Percentiles rank a stretch among this genome's conserved stretches.
These are phyloP conservation scores for Protoeuglena noctilucae DNA, from an alignment of 139 green algal genomes.

Conservation along the genomic window DNA sequence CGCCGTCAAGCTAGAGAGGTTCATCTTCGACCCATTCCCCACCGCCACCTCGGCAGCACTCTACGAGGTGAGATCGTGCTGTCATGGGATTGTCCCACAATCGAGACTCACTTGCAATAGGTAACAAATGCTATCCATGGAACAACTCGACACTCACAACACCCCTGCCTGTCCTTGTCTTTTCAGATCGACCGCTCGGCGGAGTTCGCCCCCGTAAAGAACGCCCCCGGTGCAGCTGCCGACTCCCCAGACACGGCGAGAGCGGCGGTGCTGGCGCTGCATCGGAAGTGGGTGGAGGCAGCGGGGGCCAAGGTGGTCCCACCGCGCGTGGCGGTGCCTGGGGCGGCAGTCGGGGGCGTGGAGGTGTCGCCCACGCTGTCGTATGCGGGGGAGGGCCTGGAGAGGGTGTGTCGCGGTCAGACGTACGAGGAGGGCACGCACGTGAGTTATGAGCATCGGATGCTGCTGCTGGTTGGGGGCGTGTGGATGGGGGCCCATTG, in stretches of 20 bases:
- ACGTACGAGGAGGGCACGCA: slow-evolving; percentile 5
- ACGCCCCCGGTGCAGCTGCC: slow-evolving; percentile 33
- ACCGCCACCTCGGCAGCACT: slow-evolving; percentile 18
- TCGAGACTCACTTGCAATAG: too few species aligned
- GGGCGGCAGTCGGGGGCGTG: slow-evolving; percentile 20
- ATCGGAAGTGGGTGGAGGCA: slow-evolving; percentile 31
- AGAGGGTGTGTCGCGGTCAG: slow-evolving; percentile 15
- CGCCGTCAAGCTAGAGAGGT: slow-evolving; percentile 86
- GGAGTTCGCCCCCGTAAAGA: slow-evolving; percentile 86
- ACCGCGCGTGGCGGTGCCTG: background rate
- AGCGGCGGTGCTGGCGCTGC: slow-evolving; percentile 42
- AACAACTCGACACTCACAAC: too few species aligned
- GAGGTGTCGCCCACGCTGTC: slow-evolving; percentile 54
- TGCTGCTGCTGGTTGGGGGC: too few species aligned
- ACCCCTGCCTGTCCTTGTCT: background rate
- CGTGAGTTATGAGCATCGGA: too few species aligned
- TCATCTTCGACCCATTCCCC: slow-evolving; percentile 92
- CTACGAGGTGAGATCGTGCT: slow-evolving; percentile 40
- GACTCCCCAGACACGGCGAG: slow-evolving; percentile 77
- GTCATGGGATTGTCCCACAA: too few species aligned
- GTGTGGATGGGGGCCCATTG: too few species aligned
- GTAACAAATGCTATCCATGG: too few species aligned
- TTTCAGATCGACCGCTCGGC: slow-evolving; percentile 44
- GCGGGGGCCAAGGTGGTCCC: slow-evolving; percentile 20
- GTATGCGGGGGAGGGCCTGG: slow-evolving; percentile 59